These are phyloP conservation scores for Leccinum incarnatum DNA, from an alignment of 768 basidiomycete species.

Conservation along the genomic window DNA sequence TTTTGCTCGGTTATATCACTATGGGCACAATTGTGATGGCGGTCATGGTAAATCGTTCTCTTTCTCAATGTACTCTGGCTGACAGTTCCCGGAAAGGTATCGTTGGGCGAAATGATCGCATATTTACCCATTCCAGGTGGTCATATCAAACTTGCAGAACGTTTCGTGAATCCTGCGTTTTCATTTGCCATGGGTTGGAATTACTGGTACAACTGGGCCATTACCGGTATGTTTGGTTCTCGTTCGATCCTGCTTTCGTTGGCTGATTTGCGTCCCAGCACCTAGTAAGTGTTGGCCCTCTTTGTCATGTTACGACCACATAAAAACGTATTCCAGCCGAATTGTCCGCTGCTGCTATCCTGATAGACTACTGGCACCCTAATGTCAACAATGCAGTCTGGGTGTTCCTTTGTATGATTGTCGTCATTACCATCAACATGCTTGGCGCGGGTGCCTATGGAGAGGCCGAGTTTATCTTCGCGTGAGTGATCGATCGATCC, in stretches of 20 bases:
- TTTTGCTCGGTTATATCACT: constrained; percentile 65
- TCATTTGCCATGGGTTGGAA: constrained; percentile 58
- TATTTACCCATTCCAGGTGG: constrained; percentile 78
- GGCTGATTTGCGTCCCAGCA: constrained; percentile 14
- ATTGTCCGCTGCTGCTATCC: constrained; percentile 52
- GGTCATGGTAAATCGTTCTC: constrained; percentile 54
- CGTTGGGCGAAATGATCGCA: constrained; percentile 59
- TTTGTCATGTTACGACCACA: background rate
- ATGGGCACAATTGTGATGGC: constrained; percentile 69
- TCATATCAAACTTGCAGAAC: constrained; percentile 77
- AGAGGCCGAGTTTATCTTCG: constrained; percentile 85
- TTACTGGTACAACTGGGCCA: constrained; percentile 44
- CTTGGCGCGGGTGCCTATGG: constrained; percentile 77
- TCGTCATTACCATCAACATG: constrained; percentile 75
- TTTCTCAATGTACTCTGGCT: background rate
- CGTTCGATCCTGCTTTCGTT: background rate
- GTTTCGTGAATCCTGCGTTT: constrained; percentile 76
- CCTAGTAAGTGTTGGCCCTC: constrained; percentile 17
- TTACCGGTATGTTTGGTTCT: constrained; percentile 15
- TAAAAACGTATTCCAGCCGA: constrained; percentile 23
- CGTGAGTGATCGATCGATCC: constrained; percentile 36
- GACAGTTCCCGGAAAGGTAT: constrained; percentile 40
- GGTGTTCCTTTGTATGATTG: constrained; percentile 73
- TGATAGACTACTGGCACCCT: constrained; percentile 71
- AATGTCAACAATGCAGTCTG: constrained; percentile 66